phyloP scores from a whole-genome alignment of 257 asterid species.

The Capsicum chinense region DNA sequence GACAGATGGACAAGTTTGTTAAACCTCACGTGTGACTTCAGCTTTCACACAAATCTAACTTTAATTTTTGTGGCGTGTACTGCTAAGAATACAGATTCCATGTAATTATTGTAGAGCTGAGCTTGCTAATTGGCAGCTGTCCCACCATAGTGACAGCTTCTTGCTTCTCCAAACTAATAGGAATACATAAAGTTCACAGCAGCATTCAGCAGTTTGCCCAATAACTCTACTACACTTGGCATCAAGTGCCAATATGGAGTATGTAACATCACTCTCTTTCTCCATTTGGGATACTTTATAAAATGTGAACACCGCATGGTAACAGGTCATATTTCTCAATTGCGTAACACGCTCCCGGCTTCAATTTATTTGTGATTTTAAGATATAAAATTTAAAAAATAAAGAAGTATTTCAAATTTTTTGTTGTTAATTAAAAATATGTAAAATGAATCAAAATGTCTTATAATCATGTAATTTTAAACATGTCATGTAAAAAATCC shows the following conservation, averaged over 20 bases:
- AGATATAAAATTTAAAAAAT: background rate
- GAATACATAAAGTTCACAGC: background rate
- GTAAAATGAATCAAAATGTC: background rate
- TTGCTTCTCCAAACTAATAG: background rate
- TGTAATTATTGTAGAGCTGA: background rate
- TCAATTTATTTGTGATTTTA: background rate
- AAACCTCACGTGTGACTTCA: background rate
- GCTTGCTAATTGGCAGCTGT: background rate
- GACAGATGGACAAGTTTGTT: background rate
- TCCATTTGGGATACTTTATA: background rate
- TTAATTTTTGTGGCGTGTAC: background rate
- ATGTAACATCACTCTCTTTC: background rate
- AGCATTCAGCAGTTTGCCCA: background rate
- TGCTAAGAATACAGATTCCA: background rate
- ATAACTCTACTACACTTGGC: background rate
- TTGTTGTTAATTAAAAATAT: background rate
- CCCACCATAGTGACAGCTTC: background rate
- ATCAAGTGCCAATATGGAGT: background rate
- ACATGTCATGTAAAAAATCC: background rate
- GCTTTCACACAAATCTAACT: background rate
- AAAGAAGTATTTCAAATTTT: rapidly evolving
- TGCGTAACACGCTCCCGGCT: too few species aligned
- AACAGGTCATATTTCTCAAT: too few species aligned
- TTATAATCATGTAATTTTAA: background rate
- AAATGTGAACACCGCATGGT: background rate